Conservation (phyloP, 805 yeast species). For the Ogataea pini region DNA sequence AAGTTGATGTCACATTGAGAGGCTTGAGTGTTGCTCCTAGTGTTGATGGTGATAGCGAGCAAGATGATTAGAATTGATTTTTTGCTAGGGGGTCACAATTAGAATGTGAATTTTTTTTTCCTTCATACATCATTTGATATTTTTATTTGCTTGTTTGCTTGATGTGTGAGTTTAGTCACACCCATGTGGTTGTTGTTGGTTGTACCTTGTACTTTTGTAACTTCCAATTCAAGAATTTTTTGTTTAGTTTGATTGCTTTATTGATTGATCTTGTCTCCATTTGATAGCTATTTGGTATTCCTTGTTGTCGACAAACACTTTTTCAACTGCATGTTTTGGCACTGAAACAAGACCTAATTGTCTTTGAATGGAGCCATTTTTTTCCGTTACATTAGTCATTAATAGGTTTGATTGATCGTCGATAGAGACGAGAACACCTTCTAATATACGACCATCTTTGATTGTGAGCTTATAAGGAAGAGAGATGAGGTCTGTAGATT, state of each 20-base stretch:
- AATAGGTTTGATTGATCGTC: slow-evolving; percentile 46
- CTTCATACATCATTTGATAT: neutral
- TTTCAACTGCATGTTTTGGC: slow-evolving; percentile 42
- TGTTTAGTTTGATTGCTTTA: neutral
- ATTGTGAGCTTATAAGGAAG: slow-evolving; percentile 30
- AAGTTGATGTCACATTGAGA: slow-evolving; percentile 38
- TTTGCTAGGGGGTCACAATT: neutral
- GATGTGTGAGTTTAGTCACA: neutral
- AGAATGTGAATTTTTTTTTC: neutral
- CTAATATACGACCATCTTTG: slow-evolving; percentile 35
- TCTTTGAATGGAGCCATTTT: slow-evolving; percentile 30
- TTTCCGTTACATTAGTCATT: slow-evolving; percentile 41
- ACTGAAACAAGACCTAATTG: slow-evolving; percentile 56
- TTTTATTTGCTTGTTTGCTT: slow-evolving; percentile 3
- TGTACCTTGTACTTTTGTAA: neutral
- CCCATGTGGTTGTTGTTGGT: neutral
- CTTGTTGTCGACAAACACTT: slow-evolving; percentile 28
- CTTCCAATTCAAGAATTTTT: neutral
- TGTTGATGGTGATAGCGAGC: slow-evolving; percentile 30
- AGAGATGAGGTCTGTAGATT: slow-evolving; percentile 38
- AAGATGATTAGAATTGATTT: slow-evolving; percentile 12
- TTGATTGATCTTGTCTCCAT: slow-evolving; percentile 17
- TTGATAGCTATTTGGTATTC: slow-evolving; percentile 23
- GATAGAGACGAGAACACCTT: slow-evolving; percentile 43
- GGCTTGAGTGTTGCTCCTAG: slow-evolving; percentile 41